Evolutionary conservation across 306 rosid genomes (phyloP).

Genomic region (Rosa multiflora): DNA sequence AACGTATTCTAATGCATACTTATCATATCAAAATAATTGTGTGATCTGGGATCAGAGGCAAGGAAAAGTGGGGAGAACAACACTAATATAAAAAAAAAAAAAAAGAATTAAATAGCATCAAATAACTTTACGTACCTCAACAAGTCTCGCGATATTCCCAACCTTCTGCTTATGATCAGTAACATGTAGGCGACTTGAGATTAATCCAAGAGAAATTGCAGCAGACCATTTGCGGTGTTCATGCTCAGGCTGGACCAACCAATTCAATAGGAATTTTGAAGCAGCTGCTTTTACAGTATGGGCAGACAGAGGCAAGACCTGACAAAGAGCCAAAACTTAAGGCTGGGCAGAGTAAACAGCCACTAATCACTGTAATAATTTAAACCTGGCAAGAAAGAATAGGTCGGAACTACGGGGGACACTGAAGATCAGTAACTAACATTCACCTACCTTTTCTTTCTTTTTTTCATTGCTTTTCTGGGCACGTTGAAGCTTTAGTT

Average conservation of each 20-base stretch:
- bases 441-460: neutral
- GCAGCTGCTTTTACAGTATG: slow-evolving; percentile 89
- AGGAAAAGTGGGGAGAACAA: slow-evolving; percentile 10
- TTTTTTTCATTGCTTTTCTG: neutral
- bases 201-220: slow-evolving; percentile 91
- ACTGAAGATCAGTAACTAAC: neutral
- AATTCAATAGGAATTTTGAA: slow-evolving; percentile 79
- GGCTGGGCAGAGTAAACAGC: slow-evolving; percentile 4
- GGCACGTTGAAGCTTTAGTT: slow-evolving; percentile 1
- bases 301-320: slow-evolving; percentile 88
- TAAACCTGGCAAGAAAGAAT: slow-evolving; percentile 7
- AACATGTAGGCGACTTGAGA: slow-evolving; percentile 85
- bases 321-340: slow-evolving; percentile 28
- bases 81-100: neutral
- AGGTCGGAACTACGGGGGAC: neutral
- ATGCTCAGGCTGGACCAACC: slow-evolving; percentile 91
- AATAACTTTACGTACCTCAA: slow-evolving; percentile 55
- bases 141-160: slow-evolving; percentile 71
- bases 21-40: neutral
- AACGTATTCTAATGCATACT: neutral
- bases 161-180: slow-evolving; percentile 88
- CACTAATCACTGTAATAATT: neutral
- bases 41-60: neutral
- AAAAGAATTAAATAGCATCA: slow-evolving; percentile 12
- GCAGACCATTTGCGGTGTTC: slow-evolving; percentile 90